Conservation (phyloP, 2,329 filamentous ascomycete genomes). For the Rutstroemia sydowiana region DNA sequence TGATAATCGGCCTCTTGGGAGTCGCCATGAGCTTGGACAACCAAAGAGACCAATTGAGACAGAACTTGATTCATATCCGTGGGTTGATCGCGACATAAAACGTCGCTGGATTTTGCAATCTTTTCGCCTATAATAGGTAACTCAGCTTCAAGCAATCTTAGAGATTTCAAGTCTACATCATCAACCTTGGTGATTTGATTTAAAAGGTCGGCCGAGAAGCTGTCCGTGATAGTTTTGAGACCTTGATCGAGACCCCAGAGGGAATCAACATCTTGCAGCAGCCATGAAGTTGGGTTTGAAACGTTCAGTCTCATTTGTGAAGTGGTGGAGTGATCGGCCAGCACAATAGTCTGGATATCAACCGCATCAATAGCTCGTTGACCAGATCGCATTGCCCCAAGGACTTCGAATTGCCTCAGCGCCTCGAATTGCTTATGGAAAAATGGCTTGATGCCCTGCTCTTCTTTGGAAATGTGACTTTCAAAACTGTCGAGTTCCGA, state of each 20-base stretch:
- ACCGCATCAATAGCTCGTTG: conserved; percentile 1
- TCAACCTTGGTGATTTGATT: conserved; percentile 44
- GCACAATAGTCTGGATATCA: conserved; percentile 23
- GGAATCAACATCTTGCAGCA: conserved; percentile 25
- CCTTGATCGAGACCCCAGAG: conserved; percentile 27
- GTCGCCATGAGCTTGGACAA: conserved; percentile 20
- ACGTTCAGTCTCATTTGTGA: conserved; percentile 24
- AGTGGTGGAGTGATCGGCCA: conserved; percentile 26
- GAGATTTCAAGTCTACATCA: conserved; percentile 49
- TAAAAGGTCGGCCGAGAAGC: conserved; percentile 46
- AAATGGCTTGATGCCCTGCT: conserved; percentile 39
- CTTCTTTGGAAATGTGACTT: conserved; percentile 35
- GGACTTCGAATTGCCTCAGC: conserved; percentile 39
- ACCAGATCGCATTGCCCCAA: conserved; percentile 15
- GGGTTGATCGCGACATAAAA: conserved; percentile 40
- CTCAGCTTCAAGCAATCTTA: conserved; percentile 58
- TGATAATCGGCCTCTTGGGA: conserved; percentile 16
- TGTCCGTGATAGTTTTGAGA: conserved; percentile 39
- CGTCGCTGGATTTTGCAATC: conserved; percentile 18
- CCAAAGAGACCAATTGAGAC: conserved; percentile 8
- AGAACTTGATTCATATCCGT: conserved; percentile 34
- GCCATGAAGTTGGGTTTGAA: conserved; percentile 18
- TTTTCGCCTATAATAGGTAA: conserved; percentile 53
- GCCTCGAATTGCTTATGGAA: conserved; percentile 49
- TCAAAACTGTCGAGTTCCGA: conserved; percentile 47